Evolutionary conservation across 2,329 filamentous ascomycete genomes (phyloP).

Genomic region (Rhexocercosporidium sp.): DNA sequence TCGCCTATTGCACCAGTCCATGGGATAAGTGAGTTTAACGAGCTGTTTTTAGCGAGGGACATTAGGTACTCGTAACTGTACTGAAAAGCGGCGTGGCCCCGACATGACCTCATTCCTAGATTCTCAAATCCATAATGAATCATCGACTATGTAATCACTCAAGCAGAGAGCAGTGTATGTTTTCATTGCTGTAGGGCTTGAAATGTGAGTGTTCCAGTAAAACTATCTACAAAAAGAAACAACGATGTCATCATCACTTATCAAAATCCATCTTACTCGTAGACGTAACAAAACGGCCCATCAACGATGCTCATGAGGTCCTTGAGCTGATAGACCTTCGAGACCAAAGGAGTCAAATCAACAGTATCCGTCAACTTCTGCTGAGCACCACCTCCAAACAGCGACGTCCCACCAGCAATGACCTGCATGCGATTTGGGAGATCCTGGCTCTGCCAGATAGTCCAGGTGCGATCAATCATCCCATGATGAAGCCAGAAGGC

Average conservation of each 20-base stretch:
- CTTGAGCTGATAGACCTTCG: conserved; percentile 13
- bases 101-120: no score
- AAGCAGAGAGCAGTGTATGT: no score
- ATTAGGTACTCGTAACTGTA: no score
- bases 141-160: no score
- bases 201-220: not conserved
- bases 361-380: conserved; percentile 48
- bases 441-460: conserved; percentile 51
- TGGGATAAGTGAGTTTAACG: not conserved
- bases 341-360: conserved; percentile 31
- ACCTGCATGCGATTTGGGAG: conserved; percentile 38
- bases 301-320: conserved; percentile 20
- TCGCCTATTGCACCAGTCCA: not conserved
- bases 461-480: conserved; percentile 52
- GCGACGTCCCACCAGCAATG: conserved; percentile 47
- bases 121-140: no score
- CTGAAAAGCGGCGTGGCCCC: no score
- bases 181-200: no score
- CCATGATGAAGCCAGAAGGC: conserved; percentile 53
- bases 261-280: conserved; percentile 8
- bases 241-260: not conserved
- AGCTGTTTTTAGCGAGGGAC: no score
- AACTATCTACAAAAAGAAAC: conserved; percentile 5
- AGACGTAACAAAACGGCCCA: conserved; percentile 25
- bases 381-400: conserved; percentile 48